These are phyloP conservation scores for Paratinospora sagittata DNA, from an alignment of 164 flowering plant species.

Conservation along the genomic window DNA sequence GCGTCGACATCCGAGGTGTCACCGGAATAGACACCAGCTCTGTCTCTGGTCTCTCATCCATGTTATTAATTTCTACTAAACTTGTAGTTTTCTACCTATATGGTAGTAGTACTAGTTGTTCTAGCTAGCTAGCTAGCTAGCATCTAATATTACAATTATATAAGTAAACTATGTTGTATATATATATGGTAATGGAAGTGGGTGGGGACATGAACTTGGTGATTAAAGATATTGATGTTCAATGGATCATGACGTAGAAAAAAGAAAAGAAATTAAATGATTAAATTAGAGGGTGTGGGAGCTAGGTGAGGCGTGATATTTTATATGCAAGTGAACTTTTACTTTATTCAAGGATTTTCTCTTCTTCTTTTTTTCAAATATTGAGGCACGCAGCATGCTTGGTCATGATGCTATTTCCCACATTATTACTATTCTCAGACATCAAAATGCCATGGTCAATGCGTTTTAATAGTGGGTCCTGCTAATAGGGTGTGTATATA, in stretches of 20 bases:
- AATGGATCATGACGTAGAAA: no score
- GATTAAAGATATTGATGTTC: no score
- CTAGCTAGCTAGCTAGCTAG: no score
- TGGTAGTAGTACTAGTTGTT: not conserved
- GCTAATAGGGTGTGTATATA: no score
- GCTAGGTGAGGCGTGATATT: slow-evolving; percentile 1
- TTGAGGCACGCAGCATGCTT: slow-evolving; percentile 3
- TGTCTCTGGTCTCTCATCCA: slow-evolving; percentile 31
- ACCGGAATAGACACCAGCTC: slow-evolving; percentile 96
- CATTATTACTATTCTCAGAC: not conserved
- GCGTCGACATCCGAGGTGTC: slow-evolving; percentile 83
- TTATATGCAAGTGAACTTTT: not conserved
- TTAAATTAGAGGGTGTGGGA: not conserved
- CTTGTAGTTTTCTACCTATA: not conserved
- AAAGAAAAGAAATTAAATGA: no score
- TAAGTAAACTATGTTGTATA: no score
- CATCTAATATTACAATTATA: no score
- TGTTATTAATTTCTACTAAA: not conserved
- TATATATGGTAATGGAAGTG: no score
- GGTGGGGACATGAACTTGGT: no score
- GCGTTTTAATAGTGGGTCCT: no score
- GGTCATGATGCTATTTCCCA: not conserved
- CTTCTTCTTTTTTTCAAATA: no score
- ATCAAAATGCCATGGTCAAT: not conserved
- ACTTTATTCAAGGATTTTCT: not conserved